Base-by-base conservation (phyloP, 176 grass and related monocot genomes). In the Thalia dealbata region DNA sequence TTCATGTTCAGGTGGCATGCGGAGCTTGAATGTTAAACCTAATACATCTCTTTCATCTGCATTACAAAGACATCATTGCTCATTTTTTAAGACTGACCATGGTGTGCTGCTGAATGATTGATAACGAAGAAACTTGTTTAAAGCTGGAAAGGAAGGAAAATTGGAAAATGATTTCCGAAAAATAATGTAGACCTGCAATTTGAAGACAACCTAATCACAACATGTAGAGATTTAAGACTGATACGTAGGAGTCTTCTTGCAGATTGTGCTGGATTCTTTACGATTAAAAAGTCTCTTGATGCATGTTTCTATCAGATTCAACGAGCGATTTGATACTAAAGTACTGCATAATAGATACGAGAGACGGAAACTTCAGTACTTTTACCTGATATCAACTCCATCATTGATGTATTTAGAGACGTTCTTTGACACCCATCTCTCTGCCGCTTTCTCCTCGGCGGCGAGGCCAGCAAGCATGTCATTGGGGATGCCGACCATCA, bases 401-500 rank as follows among this genome's bases (percentile, higher is more conserved):
- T 27, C 56, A 25, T 75, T 19, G 58, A 75, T 26, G 21, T 75
- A 75, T 2, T 62, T 28, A 32, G 73, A 75, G 41, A 63, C 41
- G 10, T 75, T 75, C 35, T 62, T 44, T 15, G 73, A 25, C 73
- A 75, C 73, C 73, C 73, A 75, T 3, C 22, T 25, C 23, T 63
- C 38, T 7, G 73, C 56, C n/a, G 23, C 41, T 58, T 75, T 75
- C 41, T 48, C 16, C 13, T 45, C 23, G 32, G 22, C 19, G n/a
- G 73, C 58, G 35, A 75, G 73, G 55, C 23, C 56, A n/a, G 73
- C 73, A 21, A 75, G 73, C 73, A 46, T 61, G 38, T 48, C 58
- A 58, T 75, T 75, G 22, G 73, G 73, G 58, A 75, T 75, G 14
- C 73, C 73, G 35, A 75, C 73, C 73, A 75, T 75, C 41, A 75